Evolutionary conservation across 306 rosid genomes (phyloP), one percentile per base, ranked within the genome.

Genomic region (Pyrus pyrifolia): DNA sequence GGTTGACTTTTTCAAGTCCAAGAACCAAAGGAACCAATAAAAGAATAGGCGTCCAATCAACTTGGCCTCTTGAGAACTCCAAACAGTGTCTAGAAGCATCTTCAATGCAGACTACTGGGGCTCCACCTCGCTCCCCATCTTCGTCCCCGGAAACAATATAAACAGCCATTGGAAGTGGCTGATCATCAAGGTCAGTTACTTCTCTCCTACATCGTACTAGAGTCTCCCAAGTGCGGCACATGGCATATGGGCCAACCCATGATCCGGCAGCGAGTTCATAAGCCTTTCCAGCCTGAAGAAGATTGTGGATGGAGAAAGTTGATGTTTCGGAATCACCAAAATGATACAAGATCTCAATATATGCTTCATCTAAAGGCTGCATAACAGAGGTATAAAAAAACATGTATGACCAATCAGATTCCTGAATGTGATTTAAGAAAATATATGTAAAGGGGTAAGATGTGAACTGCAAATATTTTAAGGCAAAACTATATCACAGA

Each of bases 191-290:
- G 76, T 78, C 88, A 77, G 52, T 68, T 40, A 23, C 72, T 76
- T 78, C 92, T 77, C 92, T 83, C 74, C 40, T 86, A 71, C 49
- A 79, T 67, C 90, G 88, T 65, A 87, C 88, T 63, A 95, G 88
- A 82, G 93, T 87, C 83, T 90, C 99, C 99, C 93, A 95, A 22
- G 99, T 77, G 67, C 96, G 96, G 79, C 99, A 95, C 96, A 95
- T 89, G 53, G 99, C 99, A 92, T 95, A 95, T 23, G 99, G 99
- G 22, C 99, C 99, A 75, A 95, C 91, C 99, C 99, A 95, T 63
- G 97, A 95, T 65, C 99, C 99, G 71, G 90, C 93, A 70, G 97
- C 91, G 27, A 95, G 93, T 78, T 85, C 89, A 81, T 95, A 95
- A 84, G 87, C 86, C 80, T 83, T 90, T 64, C 99, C 99, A 57